phyloP scores from a whole-genome alignment of 78 protist species.

The Capsaspora owczarzaki region DNA sequence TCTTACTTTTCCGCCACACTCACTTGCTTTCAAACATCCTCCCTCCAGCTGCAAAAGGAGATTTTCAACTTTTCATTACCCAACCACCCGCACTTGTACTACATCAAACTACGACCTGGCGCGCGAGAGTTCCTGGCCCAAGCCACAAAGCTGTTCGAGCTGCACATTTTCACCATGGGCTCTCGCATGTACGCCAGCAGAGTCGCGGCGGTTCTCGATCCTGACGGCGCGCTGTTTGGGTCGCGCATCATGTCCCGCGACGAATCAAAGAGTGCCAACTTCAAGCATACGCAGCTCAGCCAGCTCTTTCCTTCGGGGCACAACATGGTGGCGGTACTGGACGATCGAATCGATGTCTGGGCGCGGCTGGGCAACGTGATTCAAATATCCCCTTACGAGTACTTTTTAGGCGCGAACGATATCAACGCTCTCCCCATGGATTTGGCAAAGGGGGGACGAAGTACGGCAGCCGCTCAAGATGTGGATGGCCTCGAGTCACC shows the following conservation, averaged over 20 bases:
- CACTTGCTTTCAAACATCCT: no score
- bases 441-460: neutral
- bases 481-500: no score
- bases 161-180: slow-evolving; percentile 23
- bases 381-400: neutral
- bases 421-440: neutral
- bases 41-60: no score
- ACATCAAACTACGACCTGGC: slow-evolving; percentile 2
- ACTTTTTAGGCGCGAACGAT: neutral
- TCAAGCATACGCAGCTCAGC: neutral
- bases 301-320: neutral
- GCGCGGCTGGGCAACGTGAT: neutral
- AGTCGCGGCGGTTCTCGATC: neutral
- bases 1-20: no score
- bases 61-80: no score
- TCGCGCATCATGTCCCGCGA: neutral
- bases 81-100: no score
- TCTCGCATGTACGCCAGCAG: neutral
- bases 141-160: neutral
- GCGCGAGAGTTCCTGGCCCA: neutral
- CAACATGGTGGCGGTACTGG: neutral
- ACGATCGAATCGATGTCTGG: neutral
- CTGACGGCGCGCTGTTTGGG: neutral
- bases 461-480: neutral
- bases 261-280: neutral